Conservation (phyloP, 2,329 filamentous ascomycete species). For the Claviceps sp. region DNA sequence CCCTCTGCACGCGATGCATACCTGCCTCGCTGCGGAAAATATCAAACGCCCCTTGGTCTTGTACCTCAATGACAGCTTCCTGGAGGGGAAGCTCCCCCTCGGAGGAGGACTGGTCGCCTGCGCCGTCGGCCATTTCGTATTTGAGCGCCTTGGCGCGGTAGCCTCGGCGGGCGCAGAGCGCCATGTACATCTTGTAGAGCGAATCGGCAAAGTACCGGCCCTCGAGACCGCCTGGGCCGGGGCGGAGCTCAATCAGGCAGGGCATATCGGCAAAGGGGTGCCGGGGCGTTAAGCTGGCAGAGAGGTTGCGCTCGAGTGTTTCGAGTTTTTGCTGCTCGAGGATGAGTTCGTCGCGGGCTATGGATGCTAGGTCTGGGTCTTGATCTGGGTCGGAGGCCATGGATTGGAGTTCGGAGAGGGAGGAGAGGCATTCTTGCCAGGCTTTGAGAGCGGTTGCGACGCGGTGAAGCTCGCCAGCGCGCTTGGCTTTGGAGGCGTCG, state of each 20-base stretch:
- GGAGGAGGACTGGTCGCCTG: slow-evolving; percentile 34
- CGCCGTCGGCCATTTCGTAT: slow-evolving; percentile 62
- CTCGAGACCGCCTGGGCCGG: slow-evolving; percentile 83
- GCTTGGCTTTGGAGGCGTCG: slow-evolving; percentile 43
- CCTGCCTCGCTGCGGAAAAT: slow-evolving; percentile 76
- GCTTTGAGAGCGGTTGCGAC: slow-evolving; percentile 44
- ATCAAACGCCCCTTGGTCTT: slow-evolving; percentile 65
- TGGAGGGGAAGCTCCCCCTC: slow-evolving; percentile 58
- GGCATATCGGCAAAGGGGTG: slow-evolving; percentile 85
- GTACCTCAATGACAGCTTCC: slow-evolving; percentile 79
- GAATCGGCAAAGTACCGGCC: slow-evolving; percentile 82
- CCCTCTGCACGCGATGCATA: slow-evolving; percentile 87
- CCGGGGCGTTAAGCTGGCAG: slow-evolving; percentile 65
- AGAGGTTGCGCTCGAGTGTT: slow-evolving; percentile 52
- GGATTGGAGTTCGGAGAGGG: slow-evolving; percentile 38
- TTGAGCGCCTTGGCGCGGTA: slow-evolving; percentile 60
- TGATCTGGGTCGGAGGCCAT: slow-evolving; percentile 33
- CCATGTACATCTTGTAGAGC: slow-evolving; percentile 79
- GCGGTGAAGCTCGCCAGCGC: slow-evolving; percentile 45
- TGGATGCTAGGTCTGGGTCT: slow-evolving; percentile 57
- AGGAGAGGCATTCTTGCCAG: slow-evolving; percentile 41
- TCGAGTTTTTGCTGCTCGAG: slow-evolving; percentile 49
- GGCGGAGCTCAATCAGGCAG: slow-evolving; percentile 82
- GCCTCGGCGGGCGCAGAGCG: slow-evolving; percentile 57
- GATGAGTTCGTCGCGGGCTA: slow-evolving; percentile 73